These are phyloP conservation scores for Rubroboletus satanas DNA, from an alignment of 768 basidiomycete species.

Conservation along the genomic window DNA sequence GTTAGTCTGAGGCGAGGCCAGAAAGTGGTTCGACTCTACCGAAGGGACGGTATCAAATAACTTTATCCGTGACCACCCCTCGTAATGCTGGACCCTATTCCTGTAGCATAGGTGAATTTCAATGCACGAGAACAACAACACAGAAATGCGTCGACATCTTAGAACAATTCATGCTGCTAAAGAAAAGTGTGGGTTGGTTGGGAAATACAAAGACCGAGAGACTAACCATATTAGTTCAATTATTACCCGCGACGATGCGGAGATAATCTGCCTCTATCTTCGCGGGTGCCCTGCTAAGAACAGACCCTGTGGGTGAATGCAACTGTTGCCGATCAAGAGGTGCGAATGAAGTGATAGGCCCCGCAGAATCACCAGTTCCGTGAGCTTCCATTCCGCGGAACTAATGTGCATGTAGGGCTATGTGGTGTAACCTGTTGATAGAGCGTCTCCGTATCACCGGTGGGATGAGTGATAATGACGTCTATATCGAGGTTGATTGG, in stretches of 20 bases:
- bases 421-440: not conserved
- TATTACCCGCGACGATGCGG: conserved; percentile 12
- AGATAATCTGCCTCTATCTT: conserved; percentile 17
- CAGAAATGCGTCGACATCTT: not conserved
- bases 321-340: conserved; percentile 5
- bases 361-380: conserved; percentile 8
- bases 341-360: conserved; percentile 14
- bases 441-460: not conserved
- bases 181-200: not conserved
- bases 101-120: not conserved
- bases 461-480: not conserved
- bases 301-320: not conserved
- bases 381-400: conserved; percentile 24
- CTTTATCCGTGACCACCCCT: not conserved
- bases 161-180: not conserved
- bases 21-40: conserved; percentile 1
- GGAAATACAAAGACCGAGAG: not conserved
- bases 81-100: not conserved
- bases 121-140: not conserved
- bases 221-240: conserved; percentile 10
- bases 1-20: conserved; percentile 14
- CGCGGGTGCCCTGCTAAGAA: conserved; percentile 11
- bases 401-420: not conserved
- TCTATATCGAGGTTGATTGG: conserved; percentile 12
- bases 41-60: not conserved